These are phyloP conservation scores for Suillus brevipes DNA, from an alignment of 768 basidiomycete genomes.

Conservation along the genomic window DNA sequence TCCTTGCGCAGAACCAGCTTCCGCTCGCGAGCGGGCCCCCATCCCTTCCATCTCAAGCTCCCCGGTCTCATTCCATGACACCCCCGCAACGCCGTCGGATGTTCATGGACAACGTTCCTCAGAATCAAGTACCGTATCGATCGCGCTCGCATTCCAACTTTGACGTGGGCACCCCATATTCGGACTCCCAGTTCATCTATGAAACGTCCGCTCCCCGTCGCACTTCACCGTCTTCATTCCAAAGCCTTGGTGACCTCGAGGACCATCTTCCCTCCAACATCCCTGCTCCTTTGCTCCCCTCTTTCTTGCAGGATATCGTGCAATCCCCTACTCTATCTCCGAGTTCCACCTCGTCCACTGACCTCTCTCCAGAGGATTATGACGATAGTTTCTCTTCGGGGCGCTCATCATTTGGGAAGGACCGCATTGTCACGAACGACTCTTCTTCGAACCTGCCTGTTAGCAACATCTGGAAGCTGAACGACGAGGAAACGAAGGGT, in stretches of 20 bases:
- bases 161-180: slow-evolving; percentile 47
- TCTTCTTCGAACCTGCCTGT: slow-evolving; percentile 34
- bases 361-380: slow-evolving; percentile 61
- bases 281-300: slow-evolving; percentile 60
- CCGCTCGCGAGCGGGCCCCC: slow-evolving; percentile 23
- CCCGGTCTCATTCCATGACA: slow-evolving; percentile 47
- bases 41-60: slow-evolving; percentile 17
- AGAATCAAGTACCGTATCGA: slow-evolving; percentile 35
- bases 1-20: slow-evolving; percentile 59
- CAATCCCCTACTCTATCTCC: slow-evolving; percentile 67
- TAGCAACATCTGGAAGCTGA: slow-evolving; percentile 69
- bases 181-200: slow-evolving; percentile 58
- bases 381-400: slow-evolving; percentile 37
- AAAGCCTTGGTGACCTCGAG: slow-evolving; percentile 26
- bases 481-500: slow-evolving; percentile 66
- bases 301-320: slow-evolving; percentile 75
- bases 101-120: slow-evolving; percentile 39
- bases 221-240: slow-evolving; percentile 42
- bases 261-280: slow-evolving; percentile 30
- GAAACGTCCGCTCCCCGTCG: slow-evolving; percentile 56
- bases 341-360: slow-evolving; percentile 64
- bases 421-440: slow-evolving; percentile 28
- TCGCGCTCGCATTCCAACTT: slow-evolving; percentile 51
- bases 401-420: slow-evolving; percentile 27
- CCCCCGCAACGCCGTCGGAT: slow-evolving; percentile 45